These are phyloP conservation scores for Malassezia obtusa DNA, from an alignment of 1,284 basidiomycete species.

Conservation along the genomic window DNA sequence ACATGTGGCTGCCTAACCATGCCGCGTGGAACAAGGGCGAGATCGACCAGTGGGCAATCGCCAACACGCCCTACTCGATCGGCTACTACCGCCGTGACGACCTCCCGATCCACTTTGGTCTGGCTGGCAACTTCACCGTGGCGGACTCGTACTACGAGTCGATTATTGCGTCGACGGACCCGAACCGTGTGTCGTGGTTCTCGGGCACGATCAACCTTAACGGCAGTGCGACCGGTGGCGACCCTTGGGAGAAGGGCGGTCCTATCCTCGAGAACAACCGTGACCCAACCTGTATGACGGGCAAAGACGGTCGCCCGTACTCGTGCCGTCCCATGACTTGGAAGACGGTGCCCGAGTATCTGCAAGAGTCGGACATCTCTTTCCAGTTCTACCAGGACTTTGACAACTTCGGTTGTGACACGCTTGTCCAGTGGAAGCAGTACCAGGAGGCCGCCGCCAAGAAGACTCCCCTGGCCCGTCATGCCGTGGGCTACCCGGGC, in stretches of 20 bases:
- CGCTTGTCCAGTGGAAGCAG: conserved; percentile 16
- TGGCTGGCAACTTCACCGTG: conserved; percentile 32
- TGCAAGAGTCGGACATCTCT: conserved; percentile 22
- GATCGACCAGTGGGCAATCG: conserved; percentile 29
- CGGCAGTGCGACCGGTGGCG: conserved; percentile 10
- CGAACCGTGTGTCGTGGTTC: conserved; percentile 29
- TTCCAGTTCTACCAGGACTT: conserved; percentile 31
- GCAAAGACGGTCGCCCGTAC: conserved; percentile 13
- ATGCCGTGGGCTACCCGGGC: conserved; percentile 19
- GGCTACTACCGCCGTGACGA: conserved; percentile 32
- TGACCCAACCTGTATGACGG: conserved; percentile 13
- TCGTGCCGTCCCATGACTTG: conserved; percentile 26
- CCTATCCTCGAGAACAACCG: conserved; percentile 22
- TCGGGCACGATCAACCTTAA: conserved; percentile 19
- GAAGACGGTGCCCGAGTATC: conserved; percentile 37
- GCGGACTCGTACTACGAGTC: conserved; percentile 34
- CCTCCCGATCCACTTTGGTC: conserved; percentile 29
- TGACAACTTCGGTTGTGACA: conserved; percentile 31
- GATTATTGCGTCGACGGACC: conserved; percentile 28
- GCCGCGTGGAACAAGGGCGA: conserved; percentile 30
- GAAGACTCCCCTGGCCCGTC: conserved; percentile 21
- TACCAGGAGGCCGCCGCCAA: conserved; percentile 17
- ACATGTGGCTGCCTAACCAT: conserved; percentile 31
- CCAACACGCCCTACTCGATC: conserved; percentile 32
- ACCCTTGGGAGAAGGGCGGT: conserved; percentile 13